These are phyloP conservation scores for Garcia nutans DNA, from an alignment of 345 rosid species.

Conservation along the genomic window DNA sequence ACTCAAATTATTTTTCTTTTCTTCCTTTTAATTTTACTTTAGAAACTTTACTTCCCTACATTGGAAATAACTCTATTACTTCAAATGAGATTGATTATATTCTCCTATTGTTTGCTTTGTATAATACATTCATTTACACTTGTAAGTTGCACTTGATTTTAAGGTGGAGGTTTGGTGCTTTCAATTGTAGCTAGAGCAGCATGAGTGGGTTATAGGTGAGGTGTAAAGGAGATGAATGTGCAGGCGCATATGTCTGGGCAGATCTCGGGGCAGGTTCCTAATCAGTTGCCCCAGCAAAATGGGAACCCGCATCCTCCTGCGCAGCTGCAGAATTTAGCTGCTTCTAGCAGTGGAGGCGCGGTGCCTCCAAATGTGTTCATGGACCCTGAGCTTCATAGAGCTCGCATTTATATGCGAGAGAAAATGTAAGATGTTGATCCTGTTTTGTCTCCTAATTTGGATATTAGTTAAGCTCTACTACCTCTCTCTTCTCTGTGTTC, in stretches of 20 bases:
- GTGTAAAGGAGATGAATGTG: slow-evolving; percentile 48
- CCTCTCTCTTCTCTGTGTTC: not conserved
- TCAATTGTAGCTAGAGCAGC: slow-evolving; percentile 14
- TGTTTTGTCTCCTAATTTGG: not conserved
- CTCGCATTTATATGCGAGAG: slow-evolving; percentile 43
- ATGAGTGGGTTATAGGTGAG: slow-evolving; percentile 12
- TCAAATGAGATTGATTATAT: not conserved
- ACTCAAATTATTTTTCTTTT: not conserved
- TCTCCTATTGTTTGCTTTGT: not conserved
- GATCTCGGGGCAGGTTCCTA: slow-evolving; percentile 60
- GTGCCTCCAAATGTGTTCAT: slow-evolving; percentile 26
- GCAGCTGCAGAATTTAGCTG: slow-evolving; percentile 53
- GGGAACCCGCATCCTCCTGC: slow-evolving; percentile 52
- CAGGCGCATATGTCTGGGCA: slow-evolving; percentile 62
- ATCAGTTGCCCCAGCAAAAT: slow-evolving; percentile 62
- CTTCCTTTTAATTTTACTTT: not conserved
- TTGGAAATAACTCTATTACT: not conserved
- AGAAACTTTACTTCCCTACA: too few relatives aligned
- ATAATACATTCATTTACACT: not conserved
- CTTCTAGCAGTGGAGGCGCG: slow-evolving; percentile 29
- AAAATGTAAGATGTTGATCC: slow-evolving; percentile 52
- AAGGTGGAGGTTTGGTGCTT: slow-evolving; percentile 2
- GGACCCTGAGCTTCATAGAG: slow-evolving; percentile 51
- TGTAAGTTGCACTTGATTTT: not conserved
- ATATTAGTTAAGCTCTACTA: not conserved